Conservation (phyloP, 441 rosid genomes). For the Syzygium syzygioides region DNA sequence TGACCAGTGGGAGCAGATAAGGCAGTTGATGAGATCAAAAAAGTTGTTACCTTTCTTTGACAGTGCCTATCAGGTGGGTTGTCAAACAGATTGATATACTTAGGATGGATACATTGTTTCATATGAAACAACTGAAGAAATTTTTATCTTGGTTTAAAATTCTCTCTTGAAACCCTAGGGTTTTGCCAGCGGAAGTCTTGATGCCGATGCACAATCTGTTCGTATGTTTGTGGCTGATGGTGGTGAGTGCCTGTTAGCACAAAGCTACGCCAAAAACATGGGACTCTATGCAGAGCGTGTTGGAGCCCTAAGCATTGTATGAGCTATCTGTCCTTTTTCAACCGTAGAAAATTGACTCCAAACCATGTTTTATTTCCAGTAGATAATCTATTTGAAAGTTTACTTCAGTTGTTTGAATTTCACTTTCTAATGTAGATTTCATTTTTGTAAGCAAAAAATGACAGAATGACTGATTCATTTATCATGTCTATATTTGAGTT, state of each 20-base stretch:
- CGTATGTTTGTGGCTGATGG: slow-evolving; percentile 22
- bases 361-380: background rate
- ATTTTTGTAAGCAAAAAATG: background rate
- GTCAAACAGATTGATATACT: background rate
- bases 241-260: slow-evolving; percentile 20
- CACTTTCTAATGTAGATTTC: background rate
- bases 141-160: background rate
- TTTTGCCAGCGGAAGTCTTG: slow-evolving; percentile 24
- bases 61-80: slow-evolving; percentile 86
- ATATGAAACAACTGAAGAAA: background rate
- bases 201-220: slow-evolving; percentile 21
- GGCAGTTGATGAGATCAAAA: slow-evolving; percentile 65
- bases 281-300: slow-evolving; percentile 26
- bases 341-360: background rate
- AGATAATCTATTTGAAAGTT: background rate
- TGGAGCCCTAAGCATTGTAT: slow-evolving; percentile 26
- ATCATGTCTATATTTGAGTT: background rate
- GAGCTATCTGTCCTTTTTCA: background rate
- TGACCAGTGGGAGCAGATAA: slow-evolving; percentile 84
- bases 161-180: slow-evolving; percentile 10
- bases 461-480: background rate
- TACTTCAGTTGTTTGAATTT: background rate
- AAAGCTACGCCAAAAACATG: slow-evolving; percentile 25
- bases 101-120: background rate
- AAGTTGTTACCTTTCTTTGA: slow-evolving; percentile 86